phyloP scores from a whole-genome alignment of 2,329 filamentous ascomycete species.

The Whalleya microplaca region DNA sequence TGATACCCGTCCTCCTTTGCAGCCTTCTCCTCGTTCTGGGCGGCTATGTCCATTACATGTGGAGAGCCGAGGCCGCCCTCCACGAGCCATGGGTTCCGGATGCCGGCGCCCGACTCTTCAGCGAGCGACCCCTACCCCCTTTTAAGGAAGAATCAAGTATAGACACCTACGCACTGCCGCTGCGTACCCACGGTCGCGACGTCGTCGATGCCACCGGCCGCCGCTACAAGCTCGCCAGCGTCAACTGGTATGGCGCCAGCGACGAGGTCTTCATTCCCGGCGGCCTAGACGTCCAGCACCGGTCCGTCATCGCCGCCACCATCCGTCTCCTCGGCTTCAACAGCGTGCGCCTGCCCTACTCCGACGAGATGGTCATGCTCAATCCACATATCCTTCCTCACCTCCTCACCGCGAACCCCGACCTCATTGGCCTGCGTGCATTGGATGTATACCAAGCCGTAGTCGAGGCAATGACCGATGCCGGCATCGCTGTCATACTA shows the following conservation, averaged over 20 bases:
- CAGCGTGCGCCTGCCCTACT: conserved; percentile 70
- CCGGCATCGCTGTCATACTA: conserved; percentile 65
- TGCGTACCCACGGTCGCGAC: conserved; percentile 62
- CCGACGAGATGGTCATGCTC: conserved; percentile 66
- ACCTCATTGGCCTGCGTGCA: conserved; percentile 59
- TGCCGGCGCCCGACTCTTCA: conserved; percentile 49
- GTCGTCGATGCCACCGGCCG: conserved; percentile 61
- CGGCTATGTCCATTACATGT: conserved; percentile 47
- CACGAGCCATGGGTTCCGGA: conserved; percentile 55
- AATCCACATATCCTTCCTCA: conserved; percentile 59
- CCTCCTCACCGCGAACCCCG: conserved; percentile 61
- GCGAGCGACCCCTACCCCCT: conserved; percentile 50
- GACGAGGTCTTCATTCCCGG: conserved; percentile 68
- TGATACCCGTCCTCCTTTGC: conserved; percentile 43
- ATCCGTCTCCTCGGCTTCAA: conserved; percentile 70
- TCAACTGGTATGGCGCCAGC: conserved; percentile 75
- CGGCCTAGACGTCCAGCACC: conserved; percentile 66
- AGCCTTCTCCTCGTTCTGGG: conserved; percentile 40
- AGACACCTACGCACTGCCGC: conserved; percentile 56
- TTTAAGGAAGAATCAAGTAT: conserved; percentile 49
- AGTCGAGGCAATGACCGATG: conserved; percentile 61
- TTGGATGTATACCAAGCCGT: conserved; percentile 65
- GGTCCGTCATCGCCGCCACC: conserved; percentile 60
- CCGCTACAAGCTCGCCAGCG: conserved; percentile 64
- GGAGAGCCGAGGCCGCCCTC: conserved; percentile 49